Conservation (phyloP, 768 basidiomycete species). For the Rhizopogon salebrosus region DNA sequence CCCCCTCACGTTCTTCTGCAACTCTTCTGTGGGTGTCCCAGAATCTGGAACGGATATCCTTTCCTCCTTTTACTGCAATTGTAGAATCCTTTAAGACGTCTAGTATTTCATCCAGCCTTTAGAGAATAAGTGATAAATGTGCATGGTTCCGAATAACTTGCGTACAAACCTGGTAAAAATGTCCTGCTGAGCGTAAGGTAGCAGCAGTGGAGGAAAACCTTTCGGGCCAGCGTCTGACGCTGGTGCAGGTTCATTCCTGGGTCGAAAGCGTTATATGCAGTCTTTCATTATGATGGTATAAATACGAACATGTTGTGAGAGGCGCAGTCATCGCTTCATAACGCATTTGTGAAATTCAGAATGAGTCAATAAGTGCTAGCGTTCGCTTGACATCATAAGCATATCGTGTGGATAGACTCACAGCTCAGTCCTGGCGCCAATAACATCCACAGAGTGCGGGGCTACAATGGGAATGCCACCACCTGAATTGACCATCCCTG, state of each 20-base stretch:
- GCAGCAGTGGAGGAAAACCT: background rate
- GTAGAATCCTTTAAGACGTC: background rate
- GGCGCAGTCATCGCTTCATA: background rate
- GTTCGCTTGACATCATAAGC: background rate
- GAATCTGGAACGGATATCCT: slow-evolving; percentile 4
- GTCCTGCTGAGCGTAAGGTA: background rate
- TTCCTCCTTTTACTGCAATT: background rate
- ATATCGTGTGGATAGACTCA: background rate
- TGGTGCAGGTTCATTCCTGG: background rate
- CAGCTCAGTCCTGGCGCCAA: background rate
- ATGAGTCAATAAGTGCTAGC: background rate
- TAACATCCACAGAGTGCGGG: background rate
- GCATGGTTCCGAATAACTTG: background rate
- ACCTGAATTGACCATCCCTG: background rate
- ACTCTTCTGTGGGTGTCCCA: background rate
- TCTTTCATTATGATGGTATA: background rate
- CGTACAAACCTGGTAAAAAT: background rate
- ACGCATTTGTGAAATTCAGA: background rate
- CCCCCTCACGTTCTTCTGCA: slow-evolving; percentile 1
- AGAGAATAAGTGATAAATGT: background rate
- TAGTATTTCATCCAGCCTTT: background rate
- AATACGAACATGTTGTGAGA: background rate
- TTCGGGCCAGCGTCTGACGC: background rate
- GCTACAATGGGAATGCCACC: background rate
- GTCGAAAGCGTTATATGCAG: background rate